Percentiles rank a stretch among this genome's conserved stretches.
Conservation (phyloP, 2,329 filamentous ascomycete species). For the Cladosporium sp. region DNA sequence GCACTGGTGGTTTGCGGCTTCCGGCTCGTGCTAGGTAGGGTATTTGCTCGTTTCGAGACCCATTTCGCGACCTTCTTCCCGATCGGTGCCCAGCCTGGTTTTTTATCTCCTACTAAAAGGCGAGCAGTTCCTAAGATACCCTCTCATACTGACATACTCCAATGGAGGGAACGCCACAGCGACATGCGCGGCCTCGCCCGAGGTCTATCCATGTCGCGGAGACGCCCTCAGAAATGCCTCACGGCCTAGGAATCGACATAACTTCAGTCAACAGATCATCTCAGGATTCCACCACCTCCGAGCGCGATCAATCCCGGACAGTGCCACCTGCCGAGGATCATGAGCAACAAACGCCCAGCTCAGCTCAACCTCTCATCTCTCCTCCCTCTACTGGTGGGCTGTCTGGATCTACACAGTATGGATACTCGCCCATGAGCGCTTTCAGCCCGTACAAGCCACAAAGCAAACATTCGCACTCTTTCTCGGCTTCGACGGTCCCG, state of each 20-base stretch:
- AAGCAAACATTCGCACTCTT: background rate
- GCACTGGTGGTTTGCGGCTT: background rate
- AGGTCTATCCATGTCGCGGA: background rate
- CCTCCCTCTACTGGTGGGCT: conserved; percentile 23
- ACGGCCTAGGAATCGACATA: conserved; percentile 4
- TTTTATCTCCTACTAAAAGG: too few species aligned
- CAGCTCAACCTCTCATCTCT: conserved; percentile 16
- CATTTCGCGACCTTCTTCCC: background rate
- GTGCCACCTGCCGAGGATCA: background rate
- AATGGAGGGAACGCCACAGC: background rate
- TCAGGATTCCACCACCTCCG: background rate
- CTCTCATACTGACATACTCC: background rate
- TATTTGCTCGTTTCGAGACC: background rate
- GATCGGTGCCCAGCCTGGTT: too few species aligned
- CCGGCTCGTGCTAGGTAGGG: too few species aligned
- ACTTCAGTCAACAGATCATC: background rate
- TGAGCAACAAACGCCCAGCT: background rate
- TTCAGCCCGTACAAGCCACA: conserved; percentile 1
- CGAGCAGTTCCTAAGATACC: too few species aligned
- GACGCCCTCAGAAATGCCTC: background rate
- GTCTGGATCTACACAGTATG: conserved; percentile 13
- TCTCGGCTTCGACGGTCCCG: background rate
- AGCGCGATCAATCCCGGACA: background rate
- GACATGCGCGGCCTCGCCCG: background rate
- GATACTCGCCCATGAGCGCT: background rate